Base-by-base conservation (phyloP, 2,329 filamentous ascomycete species). In the Xylaria hypoxylon region DNA sequence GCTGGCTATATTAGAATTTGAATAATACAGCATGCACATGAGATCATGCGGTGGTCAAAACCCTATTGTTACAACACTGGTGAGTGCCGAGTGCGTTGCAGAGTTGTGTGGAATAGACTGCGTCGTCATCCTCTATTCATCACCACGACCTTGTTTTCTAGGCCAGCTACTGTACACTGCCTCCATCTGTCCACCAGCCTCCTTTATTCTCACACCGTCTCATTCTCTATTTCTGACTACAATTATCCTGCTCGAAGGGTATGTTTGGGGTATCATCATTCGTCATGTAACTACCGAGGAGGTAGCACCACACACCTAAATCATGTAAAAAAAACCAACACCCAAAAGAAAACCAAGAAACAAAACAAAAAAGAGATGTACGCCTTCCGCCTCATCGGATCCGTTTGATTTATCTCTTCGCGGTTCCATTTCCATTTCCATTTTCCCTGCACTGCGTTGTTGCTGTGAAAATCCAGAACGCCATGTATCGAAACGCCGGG, bases 181-280 rank as follows among this genome's bases (percentile, higher is more conserved):
- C 22, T 24, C 48, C 24, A 26, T 47, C 22, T 38, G 35, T n/a
- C 13, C 10, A 33, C 24, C 48, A 7, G 7, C 6, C 22, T 35
- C 62, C 19, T 52, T 5, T n/a, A 10, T 47, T 31, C 13, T 42
- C 42, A 31, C 31, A 26, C 1, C 8, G 33, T 5, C 31, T 31
- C 17, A 33, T 31, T 55, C 40, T 58, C 31, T 35, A 38, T 42
- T 24, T 38, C 22, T 31, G 44, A 17, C 8, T 19, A 22, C 13
- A 31, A 53, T 50, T 28, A 28, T 40, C 15, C n/a, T 50, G 58
- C 24, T 35, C 33, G 44, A 11, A 48, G 19, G 17, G 31, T 55
- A 59, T 51, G 24, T 22, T 45, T 22, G 48, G 66, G 66, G 66
- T 66, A 68, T 68, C 66, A 63, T 68, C 26, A 59, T 63, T 68